phyloP scores from a whole-genome alignment of 192 early-diverging fungal species.

The Spinellus fusiger region DNA sequence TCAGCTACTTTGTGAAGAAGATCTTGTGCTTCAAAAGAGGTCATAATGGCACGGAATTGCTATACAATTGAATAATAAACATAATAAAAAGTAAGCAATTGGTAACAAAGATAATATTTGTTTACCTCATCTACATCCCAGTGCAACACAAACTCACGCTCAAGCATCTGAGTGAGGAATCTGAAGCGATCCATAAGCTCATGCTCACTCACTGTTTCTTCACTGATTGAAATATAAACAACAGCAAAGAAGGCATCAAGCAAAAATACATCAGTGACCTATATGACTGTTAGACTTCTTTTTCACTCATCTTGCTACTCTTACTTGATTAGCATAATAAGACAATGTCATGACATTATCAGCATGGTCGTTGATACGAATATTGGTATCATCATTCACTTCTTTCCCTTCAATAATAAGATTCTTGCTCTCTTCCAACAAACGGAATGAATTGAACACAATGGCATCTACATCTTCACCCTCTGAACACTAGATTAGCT shows the following conservation, averaged over 20 bases:
- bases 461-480: constrained; percentile 28
- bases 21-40: constrained; percentile 1
- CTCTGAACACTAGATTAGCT: constrained; percentile 11
- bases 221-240: constrained; percentile 26
- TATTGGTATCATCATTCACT: constrained; percentile 28
- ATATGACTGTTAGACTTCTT: neutral
- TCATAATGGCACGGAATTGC: constrained; percentile 18
- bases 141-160: constrained; percentile 27
- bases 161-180: constrained; percentile 31
- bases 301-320: neutral
- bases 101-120: neutral
- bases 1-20: neutral
- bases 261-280: constrained; percentile 23
- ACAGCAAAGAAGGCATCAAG: constrained; percentile 30
- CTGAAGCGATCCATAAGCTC: constrained; percentile 31
- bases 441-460: constrained; percentile 20
- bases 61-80: constrained; percentile 1
- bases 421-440: constrained; percentile 28
- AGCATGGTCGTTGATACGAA: constrained; percentile 32
- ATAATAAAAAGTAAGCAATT: neutral
- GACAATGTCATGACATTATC: constrained; percentile 35
- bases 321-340: constrained; percentile 34
- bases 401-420: constrained; percentile 32
- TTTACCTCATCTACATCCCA: constrained; percentile 28
- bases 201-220: constrained; percentile 10